Base-by-base conservation (phyloP, 106 monocot species). In the Allium cepa region DNA sequence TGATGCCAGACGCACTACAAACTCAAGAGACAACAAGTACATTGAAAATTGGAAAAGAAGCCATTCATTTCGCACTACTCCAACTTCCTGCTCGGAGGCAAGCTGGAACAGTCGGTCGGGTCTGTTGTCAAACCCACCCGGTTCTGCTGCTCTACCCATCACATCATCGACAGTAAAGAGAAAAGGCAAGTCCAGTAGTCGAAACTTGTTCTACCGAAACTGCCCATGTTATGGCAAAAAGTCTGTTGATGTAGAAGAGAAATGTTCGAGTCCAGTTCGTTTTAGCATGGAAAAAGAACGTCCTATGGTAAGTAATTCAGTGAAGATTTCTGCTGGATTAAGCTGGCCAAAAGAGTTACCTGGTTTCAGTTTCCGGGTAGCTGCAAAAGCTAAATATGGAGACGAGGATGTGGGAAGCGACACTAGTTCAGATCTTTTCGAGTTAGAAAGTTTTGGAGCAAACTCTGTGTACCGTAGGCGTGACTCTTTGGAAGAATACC, bases 381-480 rank as follows among this genome's bases (percentile, higher is more conserved):
- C 57, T 48, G n/a, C 66, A 0, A 7, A 46, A 10, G 56, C 53
- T 26, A n/a, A 16, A 50, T 8, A 18, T 61, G 7, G 49, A 26
- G 90, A 90, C 2, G 86, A 90, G 68, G 79, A 78, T 56, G 68
- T 47, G 58, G 76, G 73, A 7, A 90, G 90, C 66, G 90, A 90
- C 83, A 71, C 86, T 8, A 90, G 90, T 76, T 86, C 90, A 28
- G 90, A 90, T 66, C 76, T 90, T 5, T 90, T 90, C 69, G 90
- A 90, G 71, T 69, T 90, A 55, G 86, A 90, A 64, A 81, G 79
- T 73, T 77, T 90, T 71, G 83, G 83, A 11, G 75, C 81, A 26
- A 15, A 69, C 9, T 36, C 28, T 13, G 63, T 53, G 36, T 53
- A 67, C 59, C 86, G 69, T 48, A 72, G 69, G 7, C 71, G 76